These are phyloP conservation scores for Candida sojae DNA, from an alignment of 1,139 yeast species.

Conservation along the genomic window DNA sequence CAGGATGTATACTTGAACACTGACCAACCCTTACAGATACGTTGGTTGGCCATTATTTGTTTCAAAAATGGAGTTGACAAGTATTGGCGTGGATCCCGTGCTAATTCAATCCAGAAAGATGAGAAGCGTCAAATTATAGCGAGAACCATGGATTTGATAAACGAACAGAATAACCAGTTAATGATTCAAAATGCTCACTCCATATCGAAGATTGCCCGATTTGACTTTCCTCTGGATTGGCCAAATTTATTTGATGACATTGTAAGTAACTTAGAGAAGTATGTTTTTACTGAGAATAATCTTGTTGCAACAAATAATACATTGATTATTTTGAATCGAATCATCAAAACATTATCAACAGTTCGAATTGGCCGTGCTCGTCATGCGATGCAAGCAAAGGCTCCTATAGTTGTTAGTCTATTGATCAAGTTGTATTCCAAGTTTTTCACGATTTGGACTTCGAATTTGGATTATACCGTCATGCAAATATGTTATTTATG, in stretches of 20 bases:
- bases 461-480: slow-evolving; percentile 39
- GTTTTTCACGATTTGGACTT: slow-evolving; percentile 66
- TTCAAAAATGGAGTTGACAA: slow-evolving; percentile 85
- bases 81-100: slow-evolving; percentile 75
- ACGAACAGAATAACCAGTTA: slow-evolving; percentile 73
- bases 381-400: slow-evolving; percentile 72
- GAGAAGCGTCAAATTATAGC: slow-evolving; percentile 68
- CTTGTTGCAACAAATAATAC: slow-evolving; percentile 59
- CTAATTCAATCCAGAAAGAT: slow-evolving; percentile 56
- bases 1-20: slow-evolving; percentile 66
- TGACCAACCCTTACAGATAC: slow-evolving; percentile 57
- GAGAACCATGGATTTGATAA: slow-evolving; percentile 58
- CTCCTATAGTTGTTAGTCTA: slow-evolving; percentile 61
- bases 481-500: slow-evolving; percentile 78
- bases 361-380: slow-evolving; percentile 84
- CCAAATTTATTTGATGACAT: slow-evolving; percentile 72
- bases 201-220: slow-evolving; percentile 71
- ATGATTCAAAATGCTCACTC: slow-evolving; percentile 84
- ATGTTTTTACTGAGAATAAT: slow-evolving; percentile 49
- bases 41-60: slow-evolving; percentile 88
- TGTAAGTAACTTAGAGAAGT: slow-evolving; percentile 35
- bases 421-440: slow-evolving; percentile 59
- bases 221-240: slow-evolving; percentile 90
- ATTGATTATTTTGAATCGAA: slow-evolving; percentile 69
- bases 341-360: slow-evolving; percentile 69